Evolutionary conservation across 441 rosid genomes (phyloP).

Genomic region (Pelargonium australe): DNA sequence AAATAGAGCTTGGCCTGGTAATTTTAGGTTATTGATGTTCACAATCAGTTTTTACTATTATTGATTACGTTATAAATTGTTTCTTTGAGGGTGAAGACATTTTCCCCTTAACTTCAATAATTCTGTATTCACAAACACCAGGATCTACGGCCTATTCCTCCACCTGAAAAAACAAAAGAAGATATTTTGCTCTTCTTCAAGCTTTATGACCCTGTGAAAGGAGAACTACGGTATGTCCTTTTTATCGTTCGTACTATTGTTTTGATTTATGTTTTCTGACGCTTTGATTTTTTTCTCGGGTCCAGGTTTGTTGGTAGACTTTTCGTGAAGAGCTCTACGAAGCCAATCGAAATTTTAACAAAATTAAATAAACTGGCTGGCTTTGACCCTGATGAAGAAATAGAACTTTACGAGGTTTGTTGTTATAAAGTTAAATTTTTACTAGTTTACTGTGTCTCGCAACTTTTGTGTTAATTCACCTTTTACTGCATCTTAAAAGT

Average conservation of each 20-base stretch:
- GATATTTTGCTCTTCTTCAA: conserved; percentile 89
- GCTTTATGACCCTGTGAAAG: conserved; percentile 73
- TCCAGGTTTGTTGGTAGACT: conserved; percentile 82
- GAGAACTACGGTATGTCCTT: conserved; percentile 61
- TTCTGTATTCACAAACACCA: conserved; percentile 24
- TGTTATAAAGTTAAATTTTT: neutral
- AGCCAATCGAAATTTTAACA: conserved; percentile 67
- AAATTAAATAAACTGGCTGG: conserved; percentile 88
- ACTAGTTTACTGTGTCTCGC: neutral
- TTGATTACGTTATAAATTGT: neutral
- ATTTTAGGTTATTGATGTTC: conserved; percentile 9
- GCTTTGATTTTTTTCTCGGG: conserved; percentile 22
- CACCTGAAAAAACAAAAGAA: conserved; percentile 64
- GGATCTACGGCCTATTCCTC: conserved; percentile 69
- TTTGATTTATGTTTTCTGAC: conserved; percentile 18
- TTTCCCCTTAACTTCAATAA: neutral
- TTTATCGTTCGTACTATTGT: conserved; percentile 1
- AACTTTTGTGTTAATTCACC: neutral
- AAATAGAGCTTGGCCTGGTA: conserved; percentile 79
- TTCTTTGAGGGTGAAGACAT: neutral
- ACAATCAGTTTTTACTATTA: neutral
- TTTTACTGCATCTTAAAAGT: neutral
- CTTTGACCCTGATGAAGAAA: conserved; percentile 73
- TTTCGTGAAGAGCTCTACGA: conserved; percentile 66
- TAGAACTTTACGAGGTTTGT: conserved; percentile 87